Conservation (phyloP, 2,329 filamentous ascomycete genomes). For the Aspergillus novofumigatus region DNA sequence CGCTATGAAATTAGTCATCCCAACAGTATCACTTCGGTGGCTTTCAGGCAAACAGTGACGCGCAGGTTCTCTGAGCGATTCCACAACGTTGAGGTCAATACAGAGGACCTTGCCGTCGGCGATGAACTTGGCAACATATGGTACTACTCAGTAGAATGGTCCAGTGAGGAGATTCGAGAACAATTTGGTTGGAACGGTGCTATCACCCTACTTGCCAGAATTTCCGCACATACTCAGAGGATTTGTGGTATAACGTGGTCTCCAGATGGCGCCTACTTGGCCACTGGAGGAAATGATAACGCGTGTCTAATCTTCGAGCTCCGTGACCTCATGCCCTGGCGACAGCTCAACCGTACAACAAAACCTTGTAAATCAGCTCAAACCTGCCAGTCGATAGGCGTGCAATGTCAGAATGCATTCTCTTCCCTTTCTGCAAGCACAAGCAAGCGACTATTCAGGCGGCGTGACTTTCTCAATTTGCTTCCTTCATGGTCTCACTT, state of each 20-base stretch:
- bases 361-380: constrained; percentile 7
- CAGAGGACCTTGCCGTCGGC: constrained; percentile 81
- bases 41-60: constrained; percentile 67
- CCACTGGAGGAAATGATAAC: constrained; percentile 91
- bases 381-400: constrained; percentile 9
- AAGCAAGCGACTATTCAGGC: constrained; percentile 18
- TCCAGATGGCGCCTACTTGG: constrained; percentile 68
- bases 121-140: constrained; percentile 79
- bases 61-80: constrained; percentile 47
- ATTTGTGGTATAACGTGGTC: constrained; percentile 94
- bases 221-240: constrained; percentile 78
- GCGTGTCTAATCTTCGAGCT: constrained; percentile 75
- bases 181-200: constrained; percentile 72
- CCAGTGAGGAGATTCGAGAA: constrained; percentile 52
- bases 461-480: constrained; percentile 20
- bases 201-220: constrained; percentile 71
- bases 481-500: constrained; percentile 25
- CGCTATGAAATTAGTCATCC: constrained; percentile 73
- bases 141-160: constrained; percentile 89
- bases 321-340: constrained; percentile 47
- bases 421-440: constrained; percentile 18
- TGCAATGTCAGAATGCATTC: constrained; percentile 15
- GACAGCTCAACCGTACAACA: constrained; percentile 9
- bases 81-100: constrained; percentile 53
- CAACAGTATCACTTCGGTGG: constrained; percentile 70